These are phyloP conservation scores for Sporodiniella umbellata DNA, from an alignment of 371 early-diverging fungal genomes.

Conservation along the genomic window DNA sequence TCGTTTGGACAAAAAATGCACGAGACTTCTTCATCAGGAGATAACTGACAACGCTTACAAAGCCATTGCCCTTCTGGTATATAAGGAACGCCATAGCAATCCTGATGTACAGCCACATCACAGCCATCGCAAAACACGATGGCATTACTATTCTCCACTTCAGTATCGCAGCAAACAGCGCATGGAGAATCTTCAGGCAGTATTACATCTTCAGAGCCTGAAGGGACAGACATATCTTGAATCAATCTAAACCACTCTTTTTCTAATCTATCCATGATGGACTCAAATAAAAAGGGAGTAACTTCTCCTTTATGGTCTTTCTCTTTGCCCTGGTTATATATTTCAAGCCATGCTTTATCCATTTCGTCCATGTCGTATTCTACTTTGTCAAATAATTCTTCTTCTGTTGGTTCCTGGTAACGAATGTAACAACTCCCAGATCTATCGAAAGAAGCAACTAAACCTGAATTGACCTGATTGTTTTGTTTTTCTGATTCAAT, in stretches of 20 bases:
- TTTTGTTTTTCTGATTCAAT: constrained; percentile 3
- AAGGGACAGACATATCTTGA: constrained; percentile 35
- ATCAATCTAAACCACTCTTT: constrained; percentile 94
- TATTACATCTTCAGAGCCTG: constrained; percentile 22
- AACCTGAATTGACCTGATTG: neutral
- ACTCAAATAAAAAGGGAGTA: constrained; percentile 73
- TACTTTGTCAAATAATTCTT: constrained; percentile 69
- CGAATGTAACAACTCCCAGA: constrained; percentile 59
- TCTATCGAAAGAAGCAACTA: constrained; percentile 3
- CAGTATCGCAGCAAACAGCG: constrained; percentile 93
- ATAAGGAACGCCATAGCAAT: constrained; percentile 99
- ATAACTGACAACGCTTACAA: constrained; percentile 96
- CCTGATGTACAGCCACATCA: constrained; percentile 98
- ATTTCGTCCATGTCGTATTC: constrained; percentile 97
- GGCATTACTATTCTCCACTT: constrained; percentile 96
- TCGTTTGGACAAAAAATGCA: constrained; percentile 94
- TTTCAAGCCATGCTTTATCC: constrained; percentile 73
- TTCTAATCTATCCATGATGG: constrained; percentile 89
- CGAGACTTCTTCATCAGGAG: constrained; percentile 84
- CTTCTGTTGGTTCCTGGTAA: constrained; percentile 76
- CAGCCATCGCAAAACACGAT: constrained; percentile 99
- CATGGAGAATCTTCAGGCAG: constrained; percentile 84
- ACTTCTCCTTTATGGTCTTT: constrained; percentile 50
- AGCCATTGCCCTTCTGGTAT: constrained; percentile 99
- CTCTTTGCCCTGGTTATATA: constrained; percentile 63